Base-by-base conservation (phyloP, 2,329 filamentous ascomycete genomes). In the Aspergillus sojae region DNA sequence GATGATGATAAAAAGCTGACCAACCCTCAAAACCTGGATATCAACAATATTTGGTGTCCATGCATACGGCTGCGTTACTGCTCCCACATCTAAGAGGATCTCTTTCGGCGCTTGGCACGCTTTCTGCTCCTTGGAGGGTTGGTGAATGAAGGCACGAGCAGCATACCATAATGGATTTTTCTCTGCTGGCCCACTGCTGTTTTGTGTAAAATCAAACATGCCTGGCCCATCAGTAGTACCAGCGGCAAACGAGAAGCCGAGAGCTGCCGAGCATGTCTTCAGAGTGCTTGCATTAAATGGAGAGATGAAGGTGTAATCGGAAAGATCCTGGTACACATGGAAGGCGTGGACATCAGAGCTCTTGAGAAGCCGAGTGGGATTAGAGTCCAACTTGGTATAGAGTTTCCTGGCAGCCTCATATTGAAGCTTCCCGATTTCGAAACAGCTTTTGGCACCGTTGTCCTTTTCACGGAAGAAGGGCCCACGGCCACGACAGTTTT, bases 41-140 rank as follows among this genome's bases (percentile, higher is more conserved):
- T 97, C 93, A 53, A 96, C 93, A 54, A 97, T 88, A 70, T 97
- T 97, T 0, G 94, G 92, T 0, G 91, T 89, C 94, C 94, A 98
- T 7, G 87, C 82, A 77, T 97, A 97, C 0, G 94, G 94, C 11
- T 79, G 80, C 4, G 82, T 81, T n/a, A 93, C 86, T 73, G 93
- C 90, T 45, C 94, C 94, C 1, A 96, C 92, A 69, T 97, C 94
- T 1, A 98, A 85, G 0, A 98, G 83, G 61, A 98, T 90, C 0
- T 92, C 91, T 75, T 98, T 97, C 1, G 90, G 86, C 28, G 83
- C 83, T 69, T 98, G 94, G 71, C 94, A 98, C 0, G 81, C 83
- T 62, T 84, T 83, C 74, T 97, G 94, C 63, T 88, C 84, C 5
- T 87, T 77, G 0, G 85, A 87, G 0, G 94, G 93, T 26, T 84